Conservation (phyloP, 1,284 basidiomycete species). For the Vanrija sp. region DNA sequence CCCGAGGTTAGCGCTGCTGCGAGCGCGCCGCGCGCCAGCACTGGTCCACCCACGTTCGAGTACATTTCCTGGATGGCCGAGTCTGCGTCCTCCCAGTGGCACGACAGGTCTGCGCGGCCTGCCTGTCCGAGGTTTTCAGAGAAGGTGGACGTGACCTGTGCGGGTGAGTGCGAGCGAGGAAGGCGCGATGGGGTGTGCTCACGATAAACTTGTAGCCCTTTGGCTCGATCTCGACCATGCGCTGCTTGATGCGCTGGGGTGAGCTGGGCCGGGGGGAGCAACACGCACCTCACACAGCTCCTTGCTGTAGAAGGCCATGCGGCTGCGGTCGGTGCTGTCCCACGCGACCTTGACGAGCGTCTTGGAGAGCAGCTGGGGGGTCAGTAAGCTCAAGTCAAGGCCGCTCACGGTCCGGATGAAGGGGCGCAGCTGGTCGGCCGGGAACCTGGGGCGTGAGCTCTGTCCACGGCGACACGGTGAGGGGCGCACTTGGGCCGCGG, state of each 20-base stretch:
- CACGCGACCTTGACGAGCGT: constrained; percentile 28
- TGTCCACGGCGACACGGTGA: neutral
- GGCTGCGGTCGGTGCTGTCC: constrained; percentile 30
- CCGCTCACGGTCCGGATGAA: constrained; percentile 31
- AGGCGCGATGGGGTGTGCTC: constrained; percentile 1
- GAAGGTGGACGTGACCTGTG: constrained; percentile 35
- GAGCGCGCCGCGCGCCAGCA: neutral
- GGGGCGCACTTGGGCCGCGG: constrained; percentile 7
- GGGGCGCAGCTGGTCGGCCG: constrained; percentile 33
- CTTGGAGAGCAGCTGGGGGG: constrained; percentile 23
- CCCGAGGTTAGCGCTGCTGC: neutral
- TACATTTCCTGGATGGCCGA: constrained; percentile 42
- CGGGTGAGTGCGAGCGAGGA: constrained; percentile 1
- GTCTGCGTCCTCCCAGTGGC: constrained; percentile 48
- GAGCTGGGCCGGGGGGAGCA: neutral
- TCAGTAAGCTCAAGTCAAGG: neutral
- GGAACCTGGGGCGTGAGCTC: constrained; percentile 21
- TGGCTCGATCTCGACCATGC: constrained; percentile 43
- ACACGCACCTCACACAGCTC: constrained; percentile 41
- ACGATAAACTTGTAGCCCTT: constrained; percentile 46
- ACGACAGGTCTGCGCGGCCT: constrained; percentile 45
- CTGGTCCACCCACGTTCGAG: constrained; percentile 33
- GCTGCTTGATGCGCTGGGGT: constrained; percentile 35
- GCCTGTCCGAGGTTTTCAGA: constrained; percentile 45
- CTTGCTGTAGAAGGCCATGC: constrained; percentile 33